Conservation (phyloP, 225 moss, liverwort and hornwort genomes). For the Thuidium tamariscinum region DNA sequence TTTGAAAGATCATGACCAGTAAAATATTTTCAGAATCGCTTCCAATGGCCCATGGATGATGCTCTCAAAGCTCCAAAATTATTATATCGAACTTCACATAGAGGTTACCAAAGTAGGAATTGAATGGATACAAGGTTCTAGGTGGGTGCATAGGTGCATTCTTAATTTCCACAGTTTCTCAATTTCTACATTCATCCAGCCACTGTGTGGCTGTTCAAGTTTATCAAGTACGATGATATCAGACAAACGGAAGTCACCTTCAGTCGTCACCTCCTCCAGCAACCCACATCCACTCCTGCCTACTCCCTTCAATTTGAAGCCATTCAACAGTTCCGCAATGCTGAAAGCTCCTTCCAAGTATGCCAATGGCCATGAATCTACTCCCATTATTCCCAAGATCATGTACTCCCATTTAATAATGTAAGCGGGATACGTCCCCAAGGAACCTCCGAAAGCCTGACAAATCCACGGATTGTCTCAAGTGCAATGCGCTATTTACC, state of each 20-base stretch:
- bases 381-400: background rate
- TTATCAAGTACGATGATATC: background rate
- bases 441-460: background rate
- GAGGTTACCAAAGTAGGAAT: background rate
- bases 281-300: background rate
- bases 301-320: background rate
- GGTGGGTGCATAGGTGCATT: background rate
- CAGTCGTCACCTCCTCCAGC: background rate
- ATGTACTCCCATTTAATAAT: background rate
- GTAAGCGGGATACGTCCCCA: background rate
- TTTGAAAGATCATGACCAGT: background rate
- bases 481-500: background rate
- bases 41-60: background rate
- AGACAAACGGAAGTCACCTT: background rate
- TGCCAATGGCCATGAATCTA: background rate
- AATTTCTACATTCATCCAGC: no score
- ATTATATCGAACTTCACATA: background rate
- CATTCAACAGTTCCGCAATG: background rate
- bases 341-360: background rate
- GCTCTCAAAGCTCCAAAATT: no score
- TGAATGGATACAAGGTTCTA: no score
- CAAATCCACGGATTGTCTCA: background rate
- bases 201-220: background rate
- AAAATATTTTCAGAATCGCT: no score
- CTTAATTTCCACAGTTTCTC: no score